Evolutionary conservation across 768 basidiomycete species (phyloP), one percentile per base, ranked within the genome.

Genomic region (Tricholoma saponaceum): DNA sequence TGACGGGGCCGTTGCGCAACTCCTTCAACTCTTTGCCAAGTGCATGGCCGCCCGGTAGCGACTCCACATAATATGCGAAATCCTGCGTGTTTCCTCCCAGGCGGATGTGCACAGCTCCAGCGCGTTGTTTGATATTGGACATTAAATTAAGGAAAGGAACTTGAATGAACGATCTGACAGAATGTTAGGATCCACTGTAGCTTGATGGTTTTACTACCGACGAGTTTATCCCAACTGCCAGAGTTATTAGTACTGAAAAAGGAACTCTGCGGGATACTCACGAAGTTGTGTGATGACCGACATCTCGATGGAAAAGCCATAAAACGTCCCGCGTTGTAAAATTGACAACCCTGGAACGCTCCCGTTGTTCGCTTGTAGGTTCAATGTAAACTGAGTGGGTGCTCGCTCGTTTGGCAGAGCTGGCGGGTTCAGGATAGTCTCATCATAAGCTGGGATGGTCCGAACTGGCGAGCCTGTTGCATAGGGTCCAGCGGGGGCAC

Each of bases 71-170:
- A 25, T 71, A 67, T 4, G 79, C 86, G 2, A 75, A 79, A 55
- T 94, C 91, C 66, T 92, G 91, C 0, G 87, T 85, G 70, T 92
- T 92, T 47, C 90, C 90, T 23, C 91, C 90, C 1, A 92, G 75
- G 52, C 90, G 83, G n/a, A 92, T 70, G 12, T 79, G 70, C 6
- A 90, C 82, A 1, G 70, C 64, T 2, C 89, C 89, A 3, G 82
- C 80, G 25, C 91, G 79, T 62, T 82, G 76, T 50, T 75, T 76
- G n/a, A 94, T 74, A 60, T 89, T 87, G 4, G 83, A 77, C 77
- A 94, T 83, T 28, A 92, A 75, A 66, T 93, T 92, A n/a, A 92
- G 79, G 72, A 92, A 90, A 0, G 84, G 79, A 41, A 85, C 78
- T 46, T 46, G 44, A 46, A 46, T 25, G 44, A 13, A 46, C 5